Conservation (phyloP, 306 rosid species). For the Malus domestica region DNA sequence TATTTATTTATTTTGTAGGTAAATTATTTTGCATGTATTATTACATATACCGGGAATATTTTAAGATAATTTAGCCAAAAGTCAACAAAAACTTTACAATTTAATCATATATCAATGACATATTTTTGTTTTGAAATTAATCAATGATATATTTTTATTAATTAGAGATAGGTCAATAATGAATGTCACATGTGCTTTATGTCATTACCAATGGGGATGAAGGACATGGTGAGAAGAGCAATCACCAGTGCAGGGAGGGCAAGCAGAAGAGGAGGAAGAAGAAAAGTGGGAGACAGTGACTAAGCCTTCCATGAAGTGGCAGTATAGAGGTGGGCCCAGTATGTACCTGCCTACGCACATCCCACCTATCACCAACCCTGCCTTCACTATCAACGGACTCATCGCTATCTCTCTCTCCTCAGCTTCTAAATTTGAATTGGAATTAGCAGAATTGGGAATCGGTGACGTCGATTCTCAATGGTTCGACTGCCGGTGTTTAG, state of each 20-base stretch:
- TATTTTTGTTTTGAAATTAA: too few species aligned
- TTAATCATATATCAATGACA: too few species aligned
- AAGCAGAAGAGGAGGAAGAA: slow-evolving; percentile 46
- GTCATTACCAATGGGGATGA: too few species aligned
- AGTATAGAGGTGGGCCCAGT: slow-evolving; percentile 86
- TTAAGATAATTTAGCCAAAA: too few species aligned
- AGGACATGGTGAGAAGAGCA: slow-evolving; percentile 52
- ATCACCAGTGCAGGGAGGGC: slow-evolving; percentile 72
- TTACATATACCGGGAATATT: too few species aligned
- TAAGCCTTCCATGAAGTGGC: slow-evolving; percentile 56
- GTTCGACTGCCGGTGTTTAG: not conserved
- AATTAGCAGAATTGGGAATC: not conserved
- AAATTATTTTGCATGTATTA: too few species aligned
- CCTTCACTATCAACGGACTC: slow-evolving; percentile 38
- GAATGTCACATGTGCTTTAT: too few species aligned
- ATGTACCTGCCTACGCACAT: slow-evolving; percentile 67
- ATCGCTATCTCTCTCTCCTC: slow-evolving; percentile 31
- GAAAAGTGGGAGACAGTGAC: slow-evolving; percentile 53
- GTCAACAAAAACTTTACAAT: too few species aligned
- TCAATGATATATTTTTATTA: too few species aligned
- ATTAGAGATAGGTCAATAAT: too few species aligned
- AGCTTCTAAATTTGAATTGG: not conserved
- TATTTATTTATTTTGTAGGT: too few species aligned
- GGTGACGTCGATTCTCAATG: not conserved
- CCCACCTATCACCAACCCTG: slow-evolving; percentile 43